Conservation (phyloP, 2,329 filamentous ascomycete species). For the Xylaria sp. region DNA sequence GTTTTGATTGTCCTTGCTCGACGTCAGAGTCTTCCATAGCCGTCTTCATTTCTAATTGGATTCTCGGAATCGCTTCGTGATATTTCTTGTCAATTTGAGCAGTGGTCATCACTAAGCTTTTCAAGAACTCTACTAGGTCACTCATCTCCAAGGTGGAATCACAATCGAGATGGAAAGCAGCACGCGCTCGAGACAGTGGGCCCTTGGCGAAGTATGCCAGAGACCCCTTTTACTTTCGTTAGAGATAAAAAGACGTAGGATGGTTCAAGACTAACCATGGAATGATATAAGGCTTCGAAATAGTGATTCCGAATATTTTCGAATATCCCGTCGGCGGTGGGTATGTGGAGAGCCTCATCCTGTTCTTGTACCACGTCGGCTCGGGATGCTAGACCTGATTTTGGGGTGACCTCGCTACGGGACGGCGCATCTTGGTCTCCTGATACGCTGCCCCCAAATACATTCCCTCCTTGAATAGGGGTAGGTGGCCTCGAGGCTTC, state of each 20-base stretch:
- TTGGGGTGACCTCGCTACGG: background rate
- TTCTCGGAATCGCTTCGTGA: slow-evolving; percentile 72
- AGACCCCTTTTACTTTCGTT: slow-evolving; percentile 70
- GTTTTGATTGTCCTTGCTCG: slow-evolving; percentile 55
- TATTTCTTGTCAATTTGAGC: slow-evolving; percentile 83
- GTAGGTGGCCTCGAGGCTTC: slow-evolving; percentile 33
- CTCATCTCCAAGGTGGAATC: slow-evolving; percentile 69
- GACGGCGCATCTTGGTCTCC: background rate
- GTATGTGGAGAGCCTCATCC: slow-evolving; percentile 48
- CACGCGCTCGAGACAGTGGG: slow-evolving; percentile 78
- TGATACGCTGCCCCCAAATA: background rate
- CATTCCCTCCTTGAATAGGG: slow-evolving; percentile 23
- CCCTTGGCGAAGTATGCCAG: slow-evolving; percentile 88
- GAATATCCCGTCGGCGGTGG: slow-evolving; percentile 64
- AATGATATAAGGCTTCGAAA: slow-evolving; percentile 70
- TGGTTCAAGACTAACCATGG: slow-evolving; percentile 61
- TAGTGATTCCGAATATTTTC: slow-evolving; percentile 69
- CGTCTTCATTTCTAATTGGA: slow-evolving; percentile 68
- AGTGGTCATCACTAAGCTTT: slow-evolving; percentile 73
- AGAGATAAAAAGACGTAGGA: slow-evolving; percentile 38
- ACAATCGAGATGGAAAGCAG: slow-evolving; percentile 73
- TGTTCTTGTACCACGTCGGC: slow-evolving; percentile 24
- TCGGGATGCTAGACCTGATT: slow-evolving; percentile 30
- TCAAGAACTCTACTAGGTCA: slow-evolving; percentile 75
- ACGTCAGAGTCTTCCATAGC: slow-evolving; percentile 67